Base-by-base conservation (phyloP, 148 eudicot genomes). In the Mesembryanthemum crystallinum region DNA sequence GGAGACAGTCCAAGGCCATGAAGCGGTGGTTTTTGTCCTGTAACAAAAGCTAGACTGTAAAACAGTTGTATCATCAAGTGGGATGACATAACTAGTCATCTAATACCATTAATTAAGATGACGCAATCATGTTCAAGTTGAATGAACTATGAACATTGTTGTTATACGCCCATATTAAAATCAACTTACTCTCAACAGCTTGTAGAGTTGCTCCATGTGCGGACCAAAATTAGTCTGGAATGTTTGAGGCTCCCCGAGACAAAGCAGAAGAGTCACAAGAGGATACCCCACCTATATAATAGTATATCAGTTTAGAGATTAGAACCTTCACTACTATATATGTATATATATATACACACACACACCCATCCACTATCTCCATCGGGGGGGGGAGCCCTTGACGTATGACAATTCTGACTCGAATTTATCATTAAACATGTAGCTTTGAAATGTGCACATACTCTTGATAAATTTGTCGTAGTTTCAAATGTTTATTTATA, bases 1-100 rank as follows among this genome's bases (percentile, higher is more conserved):
- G 99, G 69, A 95, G 96, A 81, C 96, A 95, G 80, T 95, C 97
- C 81, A 95, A 88, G 45, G 97, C 97, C 99, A 92, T 95, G 81
- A 89, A 95, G 8, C 99, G 97, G 45, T 95, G 96, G 82, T 92
- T 95, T 83, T 95, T 95, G 88, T 95, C 99, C 99, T 95, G 92
- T 77, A 87, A 57, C 67, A 77, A 49, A 79, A 78, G 61, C 42
- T 52, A 67, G 35, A 29, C 20, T 58, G 72, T 60, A 60, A 64
- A 64, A 39, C 54, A 64, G 39, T 67, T 70, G 52, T 55, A 76
- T 45, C 67, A 64, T 54, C 69, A 71, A 59, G 58, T 24, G 49
- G 69, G 52, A 65, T 58, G 24, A 59, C 76, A 47, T 35, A 52
- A 43, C 21, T 39, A 65, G 25, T 64, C 42, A n/a, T 25, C 30